Evolutionary conservation across 495 filamentous ascomycete species (phyloP).

Genomic region (Podospora pseudopauciseta): DNA sequence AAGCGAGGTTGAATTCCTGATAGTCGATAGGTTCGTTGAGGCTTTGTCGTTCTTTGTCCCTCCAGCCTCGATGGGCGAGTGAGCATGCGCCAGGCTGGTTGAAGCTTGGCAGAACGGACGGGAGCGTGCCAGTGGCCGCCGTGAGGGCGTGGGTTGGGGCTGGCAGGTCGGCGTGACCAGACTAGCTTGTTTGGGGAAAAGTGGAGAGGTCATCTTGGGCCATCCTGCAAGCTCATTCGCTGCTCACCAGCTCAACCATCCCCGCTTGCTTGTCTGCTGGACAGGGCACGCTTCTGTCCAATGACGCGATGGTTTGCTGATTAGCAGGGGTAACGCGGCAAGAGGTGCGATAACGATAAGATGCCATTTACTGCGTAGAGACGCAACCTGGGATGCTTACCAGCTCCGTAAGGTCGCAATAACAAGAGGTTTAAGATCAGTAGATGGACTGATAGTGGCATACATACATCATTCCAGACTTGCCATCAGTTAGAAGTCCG

Average conservation of each 20-base stretch:
- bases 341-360: background rate
- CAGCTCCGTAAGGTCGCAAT: background rate
- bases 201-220: background rate
- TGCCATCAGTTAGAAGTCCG: background rate
- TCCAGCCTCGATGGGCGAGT: background rate
- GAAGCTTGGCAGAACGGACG: background rate
- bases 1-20: no score
- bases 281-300: conserved; percentile 5
- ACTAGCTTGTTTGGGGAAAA: conserved; percentile 1
- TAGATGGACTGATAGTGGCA: background rate
- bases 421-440: background rate
- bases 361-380: background rate
- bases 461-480: background rate
- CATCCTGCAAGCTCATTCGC: background rate
- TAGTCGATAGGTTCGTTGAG: background rate
- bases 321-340: background rate
- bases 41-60: conserved; percentile 18
- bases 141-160: background rate
- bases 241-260: background rate
- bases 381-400: background rate
- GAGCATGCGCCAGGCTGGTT: conserved; percentile 2
- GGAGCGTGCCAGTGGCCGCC: conserved; percentile 6
- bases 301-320: conserved; percentile 5
- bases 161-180: conserved; percentile 7
- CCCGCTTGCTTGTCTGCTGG: conserved; percentile 2